These are phyloP conservation scores for Colletotrichum chlorophyti DNA, from an alignment of 2,329 filamentous ascomycete species.

Conservation along the genomic window DNA sequence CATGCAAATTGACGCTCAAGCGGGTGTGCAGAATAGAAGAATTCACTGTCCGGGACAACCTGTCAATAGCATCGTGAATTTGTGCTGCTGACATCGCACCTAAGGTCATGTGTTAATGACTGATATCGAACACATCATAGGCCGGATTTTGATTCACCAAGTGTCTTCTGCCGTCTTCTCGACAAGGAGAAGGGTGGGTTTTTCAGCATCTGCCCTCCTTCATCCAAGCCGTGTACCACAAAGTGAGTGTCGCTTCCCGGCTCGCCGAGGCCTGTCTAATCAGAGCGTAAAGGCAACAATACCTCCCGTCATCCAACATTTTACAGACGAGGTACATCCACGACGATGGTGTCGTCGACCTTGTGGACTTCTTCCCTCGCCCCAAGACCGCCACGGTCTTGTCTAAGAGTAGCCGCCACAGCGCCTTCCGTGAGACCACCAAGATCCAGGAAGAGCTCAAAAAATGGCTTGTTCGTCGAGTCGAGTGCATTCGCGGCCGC, in stretches of 20 bases:
- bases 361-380: slow-evolving; percentile 79
- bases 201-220: slow-evolving; percentile 69
- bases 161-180: slow-evolving; percentile 75
- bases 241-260: slow-evolving; percentile 48
- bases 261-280: neutral
- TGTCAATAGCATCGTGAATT: no score
- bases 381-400: slow-evolving; percentile 65
- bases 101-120: neutral
- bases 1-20: no score
- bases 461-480: slow-evolving; percentile 73
- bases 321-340: slow-evolving; percentile 80
- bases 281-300: slow-evolving; percentile 60
- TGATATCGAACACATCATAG: slow-evolving; percentile 41
- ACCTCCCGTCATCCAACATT: slow-evolving; percentile 77
- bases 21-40: no score
- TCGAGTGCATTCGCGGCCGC: slow-evolving; percentile 74
- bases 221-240: slow-evolving; percentile 63
- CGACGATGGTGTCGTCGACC: slow-evolving; percentile 75
- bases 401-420: slow-evolving; percentile 52
- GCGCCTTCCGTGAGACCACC: slow-evolving; percentile 59
- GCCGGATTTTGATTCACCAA: slow-evolving; percentile 82
- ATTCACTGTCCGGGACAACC: neutral
- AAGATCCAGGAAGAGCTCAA: slow-evolving; percentile 68
- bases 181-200: slow-evolving; percentile 79
- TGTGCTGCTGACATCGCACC: neutral